Conservation (phyloP, 208 protist species). For the Trichomonas vaginalis region DNA sequence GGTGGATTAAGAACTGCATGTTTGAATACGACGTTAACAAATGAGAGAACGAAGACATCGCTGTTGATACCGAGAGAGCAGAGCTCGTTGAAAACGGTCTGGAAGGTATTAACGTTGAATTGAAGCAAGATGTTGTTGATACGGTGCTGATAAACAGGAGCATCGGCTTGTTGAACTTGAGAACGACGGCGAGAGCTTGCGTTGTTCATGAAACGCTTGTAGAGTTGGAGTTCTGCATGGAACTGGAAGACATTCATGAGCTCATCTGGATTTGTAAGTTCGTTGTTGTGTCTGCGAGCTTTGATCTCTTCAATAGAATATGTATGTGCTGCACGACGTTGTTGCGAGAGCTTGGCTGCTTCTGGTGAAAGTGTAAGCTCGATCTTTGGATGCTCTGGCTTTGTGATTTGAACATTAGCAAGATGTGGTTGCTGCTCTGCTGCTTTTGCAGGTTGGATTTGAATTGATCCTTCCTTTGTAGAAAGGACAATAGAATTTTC, state of each 20-base stretch:
- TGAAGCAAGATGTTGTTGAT: neutral
- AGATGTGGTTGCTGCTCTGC: neutral
- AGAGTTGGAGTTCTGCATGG: neutral
- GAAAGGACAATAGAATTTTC: neutral
- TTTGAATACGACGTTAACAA: slow-evolving; percentile 7
- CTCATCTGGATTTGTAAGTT: neutral
- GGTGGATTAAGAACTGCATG: neutral
- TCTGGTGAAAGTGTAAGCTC: neutral
- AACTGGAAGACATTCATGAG: neutral
- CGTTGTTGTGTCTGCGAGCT: neutral
- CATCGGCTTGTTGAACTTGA: neutral
- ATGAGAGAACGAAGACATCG: neutral
- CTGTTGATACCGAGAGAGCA: neutral
- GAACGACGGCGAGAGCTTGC: too few relatives aligned
- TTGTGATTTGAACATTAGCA: neutral
- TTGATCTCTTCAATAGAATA: neutral
- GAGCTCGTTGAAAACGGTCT: neutral
- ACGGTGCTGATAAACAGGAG: neutral
- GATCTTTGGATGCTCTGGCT: neutral
- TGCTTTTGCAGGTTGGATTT: neutral
- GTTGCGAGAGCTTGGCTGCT: neutral
- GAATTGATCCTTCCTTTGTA: neutral
- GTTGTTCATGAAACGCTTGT: neutral
- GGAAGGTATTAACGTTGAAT: neutral
- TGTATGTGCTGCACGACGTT: neutral